Evolutionary conservation across 805 yeast species (phyloP).

Genomic region (Wickerhamiella kurtzmanii): DNA sequence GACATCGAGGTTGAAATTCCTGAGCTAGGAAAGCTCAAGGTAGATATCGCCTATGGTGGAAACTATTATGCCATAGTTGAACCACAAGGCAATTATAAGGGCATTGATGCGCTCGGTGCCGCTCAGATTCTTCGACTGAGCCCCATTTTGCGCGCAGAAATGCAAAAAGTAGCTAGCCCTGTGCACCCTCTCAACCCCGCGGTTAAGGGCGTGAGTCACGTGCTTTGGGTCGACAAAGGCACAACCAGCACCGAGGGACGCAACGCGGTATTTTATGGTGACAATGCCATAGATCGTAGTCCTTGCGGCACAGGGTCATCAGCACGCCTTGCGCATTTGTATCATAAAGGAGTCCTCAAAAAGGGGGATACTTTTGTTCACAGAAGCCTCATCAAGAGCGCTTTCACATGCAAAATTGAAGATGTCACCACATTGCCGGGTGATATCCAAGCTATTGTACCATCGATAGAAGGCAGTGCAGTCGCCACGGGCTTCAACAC

Average conservation of each 20-base stretch:
- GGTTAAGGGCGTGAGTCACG: not conserved
- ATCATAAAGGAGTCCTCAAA: not conserved
- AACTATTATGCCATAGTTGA: not conserved
- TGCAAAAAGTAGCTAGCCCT: not conserved
- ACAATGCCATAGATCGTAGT: not conserved
- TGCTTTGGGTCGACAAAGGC: not conserved
- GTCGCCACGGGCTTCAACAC: not conserved
- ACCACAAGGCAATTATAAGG: not conserved
- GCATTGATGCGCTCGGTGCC: not conserved
- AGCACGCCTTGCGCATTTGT: not conserved
- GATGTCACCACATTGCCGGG: not conserved
- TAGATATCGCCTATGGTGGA: not conserved
- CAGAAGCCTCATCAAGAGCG: not conserved
- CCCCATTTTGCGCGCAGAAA: not conserved
- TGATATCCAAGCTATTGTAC: not conserved
- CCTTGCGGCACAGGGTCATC: slow-evolving; percentile 1
- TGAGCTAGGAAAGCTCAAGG: not conserved
- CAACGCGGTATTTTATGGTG: not conserved
- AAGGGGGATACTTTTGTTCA: not conserved
- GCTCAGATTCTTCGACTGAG: not conserved
- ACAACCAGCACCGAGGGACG: not conserved
- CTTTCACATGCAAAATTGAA: not conserved
- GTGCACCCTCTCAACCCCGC: not conserved
- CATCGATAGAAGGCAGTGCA: not conserved
- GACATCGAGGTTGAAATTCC: not conserved